Percentiles rank a stretch among this genome's conserved stretches.
Conservation (phyloP, 345 rosid species). For the Eucalyptus sp. region DNA sequence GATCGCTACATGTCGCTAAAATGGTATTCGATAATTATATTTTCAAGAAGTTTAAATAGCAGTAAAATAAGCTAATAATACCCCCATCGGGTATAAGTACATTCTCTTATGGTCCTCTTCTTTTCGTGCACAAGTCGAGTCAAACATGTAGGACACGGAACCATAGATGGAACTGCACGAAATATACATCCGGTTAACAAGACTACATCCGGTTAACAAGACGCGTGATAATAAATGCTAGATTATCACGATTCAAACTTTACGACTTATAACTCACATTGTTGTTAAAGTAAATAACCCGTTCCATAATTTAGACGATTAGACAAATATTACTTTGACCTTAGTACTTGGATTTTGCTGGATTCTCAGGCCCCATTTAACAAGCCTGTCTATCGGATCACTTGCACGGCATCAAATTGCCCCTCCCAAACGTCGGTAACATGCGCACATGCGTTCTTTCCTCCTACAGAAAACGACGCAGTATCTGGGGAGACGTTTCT, state of each 20-base stretch:
- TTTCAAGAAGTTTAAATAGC: not conserved
- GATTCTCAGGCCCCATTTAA: not conserved
- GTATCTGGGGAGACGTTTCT: not conserved
- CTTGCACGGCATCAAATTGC: not conserved
- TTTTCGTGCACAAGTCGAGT: not conserved
- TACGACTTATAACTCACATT: not conserved
- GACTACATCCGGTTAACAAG: not conserved
- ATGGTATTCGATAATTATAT: not conserved
- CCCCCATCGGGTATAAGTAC: not conserved
- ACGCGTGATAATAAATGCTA: not conserved
- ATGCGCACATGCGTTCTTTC: not conserved
- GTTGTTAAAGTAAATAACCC: not conserved
- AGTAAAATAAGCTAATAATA: not conserved
- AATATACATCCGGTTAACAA: not conserved
- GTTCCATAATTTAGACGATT: not conserved
- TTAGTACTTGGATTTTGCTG: not conserved
- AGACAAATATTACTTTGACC: not conserved
- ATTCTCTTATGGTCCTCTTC: not conserved
- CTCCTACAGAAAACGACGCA: not conserved
- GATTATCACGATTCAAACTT: not conserved
- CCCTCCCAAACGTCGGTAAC: not conserved
- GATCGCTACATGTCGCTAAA: fast-evolving
- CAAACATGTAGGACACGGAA: not conserved
- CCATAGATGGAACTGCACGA: not conserved
- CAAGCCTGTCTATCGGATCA: not conserved